These are phyloP conservation scores for Tubosaeta sp. DNA, from an alignment of 768 basidiomycete species.

Conservation along the genomic window DNA sequence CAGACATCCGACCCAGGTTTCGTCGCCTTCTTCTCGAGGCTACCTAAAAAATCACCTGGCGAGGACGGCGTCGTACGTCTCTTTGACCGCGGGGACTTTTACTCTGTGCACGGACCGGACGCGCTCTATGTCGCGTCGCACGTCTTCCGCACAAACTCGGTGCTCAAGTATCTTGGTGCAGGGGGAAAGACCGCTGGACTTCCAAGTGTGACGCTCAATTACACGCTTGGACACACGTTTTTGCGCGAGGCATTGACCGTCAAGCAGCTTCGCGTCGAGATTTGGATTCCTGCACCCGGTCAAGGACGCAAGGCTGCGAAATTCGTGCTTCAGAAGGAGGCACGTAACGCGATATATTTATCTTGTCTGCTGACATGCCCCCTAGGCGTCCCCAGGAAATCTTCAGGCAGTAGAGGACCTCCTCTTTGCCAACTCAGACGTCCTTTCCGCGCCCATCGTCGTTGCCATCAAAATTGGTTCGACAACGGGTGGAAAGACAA, in stretches of 20 bases:
- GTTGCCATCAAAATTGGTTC: constrained; percentile 80
- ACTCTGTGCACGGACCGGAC: constrained; percentile 85
- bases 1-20: constrained; percentile 58
- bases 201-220: constrained; percentile 74
- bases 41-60: constrained; percentile 61
- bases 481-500: constrained; percentile 51
- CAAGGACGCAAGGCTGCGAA: constrained; percentile 71
- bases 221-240: constrained; percentile 72
- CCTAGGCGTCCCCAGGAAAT: constrained; percentile 73
- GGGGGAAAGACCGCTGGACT: constrained; percentile 57
- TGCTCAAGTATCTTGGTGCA: constrained; percentile 84
- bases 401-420: constrained; percentile 74
- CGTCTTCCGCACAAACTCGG: constrained; percentile 83
- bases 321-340: constrained; percentile 82
- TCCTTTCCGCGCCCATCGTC: constrained; percentile 80
- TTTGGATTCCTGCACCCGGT: constrained; percentile 73
- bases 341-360: constrained; percentile 24
- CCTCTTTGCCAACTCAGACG: constrained; percentile 77
- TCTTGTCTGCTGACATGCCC: constrained; percentile 11
- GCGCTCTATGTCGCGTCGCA: constrained; percentile 83
- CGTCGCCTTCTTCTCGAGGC: constrained; percentile 58
- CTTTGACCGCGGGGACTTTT: constrained; percentile 81
- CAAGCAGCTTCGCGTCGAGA: constrained; percentile 89
- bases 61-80: constrained; percentile 82
- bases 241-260: constrained; percentile 86